Base-by-base conservation (phyloP, 2,329 filamentous ascomycete species). In the Penicillium digitatum region DNA sequence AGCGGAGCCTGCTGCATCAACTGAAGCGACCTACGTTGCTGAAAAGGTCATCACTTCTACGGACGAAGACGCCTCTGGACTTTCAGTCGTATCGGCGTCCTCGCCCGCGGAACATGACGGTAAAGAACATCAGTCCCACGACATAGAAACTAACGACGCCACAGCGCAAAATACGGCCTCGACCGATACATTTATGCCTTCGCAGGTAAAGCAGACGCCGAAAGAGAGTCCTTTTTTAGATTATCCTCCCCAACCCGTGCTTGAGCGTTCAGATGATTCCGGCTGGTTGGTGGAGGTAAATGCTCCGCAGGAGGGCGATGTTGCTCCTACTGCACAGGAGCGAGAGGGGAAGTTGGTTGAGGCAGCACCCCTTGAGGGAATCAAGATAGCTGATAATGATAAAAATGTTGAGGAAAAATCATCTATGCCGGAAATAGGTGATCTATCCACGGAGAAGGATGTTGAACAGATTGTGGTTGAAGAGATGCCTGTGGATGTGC, bases 101-200 rank as follows among this genome's bases (percentile, higher is more conserved):
- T 62, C 63, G 59, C 68, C 69, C 69, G 66, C 66, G 67, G 70
- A 75, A 68, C 66, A 72, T 67, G 72, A 76, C 66, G 73, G 73
- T 76, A 75, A 76, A 73, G 72, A 76, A 62, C 69, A 72, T 70
- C 73, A 74, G 71, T 72, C 69, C 69, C 74, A 71, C 68, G 73
- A 70, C 68, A 69, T 62, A 58, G 68, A 68, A 62, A 66, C 67
- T 57, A 66, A 67, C 64, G 67, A 66, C 66, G 66, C 62, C 54
- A 68, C 62, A 64, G 68, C 69, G 66, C 69, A 73, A 65, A 64
- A 69, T 65, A 61, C 71, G 63, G 66, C 68, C 72, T 75, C 71
- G 73, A 75, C 74, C 76, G 73, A 76, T 76, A 64, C 73, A 61
- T 70, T 69, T 65, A 65, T 74, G 66, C 71, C 69, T 72, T 69